Percentiles rank a stretch among this genome's conserved stretches.
phyloP scores from a whole-genome alignment of 1,139 yeast genomes.

The Keqinozyma sinolaborantium region DNA sequence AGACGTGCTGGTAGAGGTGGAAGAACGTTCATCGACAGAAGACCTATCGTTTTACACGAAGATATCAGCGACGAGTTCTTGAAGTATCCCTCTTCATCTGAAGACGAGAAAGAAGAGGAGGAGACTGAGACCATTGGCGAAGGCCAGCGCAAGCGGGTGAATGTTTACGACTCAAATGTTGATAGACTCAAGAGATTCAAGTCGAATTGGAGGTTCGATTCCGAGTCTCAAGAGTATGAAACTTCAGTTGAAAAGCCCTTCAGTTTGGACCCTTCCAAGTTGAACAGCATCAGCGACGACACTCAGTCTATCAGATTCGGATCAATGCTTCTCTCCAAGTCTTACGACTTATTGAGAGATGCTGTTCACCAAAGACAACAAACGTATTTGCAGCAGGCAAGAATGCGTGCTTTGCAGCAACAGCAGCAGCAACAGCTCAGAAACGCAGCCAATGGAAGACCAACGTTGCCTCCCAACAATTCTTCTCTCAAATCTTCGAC shows the following conservation, averaged over 20 bases:
- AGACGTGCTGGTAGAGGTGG: conserved; percentile 76
- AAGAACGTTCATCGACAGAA: conserved; percentile 70
- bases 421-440: conserved; percentile 22
- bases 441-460: conserved; percentile 6
- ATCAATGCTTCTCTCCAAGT: conserved; percentile 82
- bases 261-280: conserved; percentile 60
- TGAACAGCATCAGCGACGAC: conserved; percentile 80
- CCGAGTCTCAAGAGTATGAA: conserved; percentile 50
- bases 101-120: conserved; percentile 17
- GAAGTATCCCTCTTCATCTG: conserved; percentile 23
- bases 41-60: conserved; percentile 31
- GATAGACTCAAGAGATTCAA: conserved; percentile 54
- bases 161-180: conserved; percentile 57
- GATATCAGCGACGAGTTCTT: conserved; percentile 37
- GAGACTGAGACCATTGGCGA: conserved; percentile 4
- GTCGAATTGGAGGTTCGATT: conserved; percentile 76
- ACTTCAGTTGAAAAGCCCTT: conserved; percentile 51
- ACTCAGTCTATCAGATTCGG: conserved; percentile 92
- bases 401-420: conserved; percentile 45
- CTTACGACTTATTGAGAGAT: conserved; percentile 66
- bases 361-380: conserved; percentile 48
- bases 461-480: conserved; percentile 28
- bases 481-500: conserved; percentile 2
- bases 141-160: conserved; percentile 11
- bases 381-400: conserved; percentile 39